phyloP scores from a whole-genome alignment of 2,329 filamentous ascomycete species.

The Apiospora sp. region DNA sequence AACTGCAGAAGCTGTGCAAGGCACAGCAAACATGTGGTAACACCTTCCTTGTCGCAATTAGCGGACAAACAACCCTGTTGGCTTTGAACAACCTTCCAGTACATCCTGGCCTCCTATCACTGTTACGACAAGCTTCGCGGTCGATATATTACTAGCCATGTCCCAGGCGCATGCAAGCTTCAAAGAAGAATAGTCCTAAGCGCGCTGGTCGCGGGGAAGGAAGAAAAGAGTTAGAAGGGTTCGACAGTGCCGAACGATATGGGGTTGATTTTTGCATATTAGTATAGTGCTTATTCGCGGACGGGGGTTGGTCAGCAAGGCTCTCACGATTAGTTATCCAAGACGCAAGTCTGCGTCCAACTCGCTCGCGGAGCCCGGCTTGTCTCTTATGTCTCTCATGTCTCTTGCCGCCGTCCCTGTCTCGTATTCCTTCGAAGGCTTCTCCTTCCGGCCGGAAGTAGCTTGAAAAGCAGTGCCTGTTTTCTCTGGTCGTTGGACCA shows the following conservation, averaged over 20 bases:
- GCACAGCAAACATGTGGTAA: slow-evolving; percentile 19
- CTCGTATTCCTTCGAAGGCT: not conserved
- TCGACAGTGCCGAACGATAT: not conserved
- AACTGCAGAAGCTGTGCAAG: slow-evolving; percentile 14
- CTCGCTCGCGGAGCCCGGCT: not conserved
- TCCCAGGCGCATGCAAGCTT: slow-evolving; percentile 3
- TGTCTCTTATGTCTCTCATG: slow-evolving; percentile 8
- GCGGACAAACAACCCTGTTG: not conserved
- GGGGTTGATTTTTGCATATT: not conserved
- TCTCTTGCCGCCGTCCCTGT: slow-evolving; percentile 16
- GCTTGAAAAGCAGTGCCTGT: not conserved
- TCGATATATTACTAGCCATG: not conserved
- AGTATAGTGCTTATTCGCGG: not conserved
- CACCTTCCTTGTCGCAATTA: slow-evolving; percentile 11
- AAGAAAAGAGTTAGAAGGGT: not conserved
- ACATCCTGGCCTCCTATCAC: not conserved
- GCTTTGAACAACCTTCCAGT: not conserved
- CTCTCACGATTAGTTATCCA: slow-evolving; percentile 12
- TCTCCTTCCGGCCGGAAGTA: slow-evolving; percentile 16
- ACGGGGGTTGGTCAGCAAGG: not conserved
- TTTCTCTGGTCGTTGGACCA: not conserved
- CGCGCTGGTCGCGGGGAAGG: slow-evolving; percentile 2
- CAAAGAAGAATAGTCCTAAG: not conserved
- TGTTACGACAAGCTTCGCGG: not conserved
- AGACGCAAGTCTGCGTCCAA: not conserved